These are phyloP conservation scores for Betula pendula DNA, from an alignment of 306 rosid genomes.

Conservation along the genomic window DNA sequence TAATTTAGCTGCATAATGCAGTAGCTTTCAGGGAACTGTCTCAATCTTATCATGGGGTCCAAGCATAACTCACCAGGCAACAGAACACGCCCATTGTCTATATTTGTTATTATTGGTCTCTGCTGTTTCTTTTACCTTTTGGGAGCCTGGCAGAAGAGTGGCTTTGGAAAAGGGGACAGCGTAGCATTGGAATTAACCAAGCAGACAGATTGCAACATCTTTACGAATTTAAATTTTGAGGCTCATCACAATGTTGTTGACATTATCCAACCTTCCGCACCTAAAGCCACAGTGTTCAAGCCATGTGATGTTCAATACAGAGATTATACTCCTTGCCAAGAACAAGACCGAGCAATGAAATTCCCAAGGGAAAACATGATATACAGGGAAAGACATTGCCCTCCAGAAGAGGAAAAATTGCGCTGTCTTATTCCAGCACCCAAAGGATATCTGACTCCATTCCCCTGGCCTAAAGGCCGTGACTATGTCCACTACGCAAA, in stretches of 20 bases:
- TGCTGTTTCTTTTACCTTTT: constrained; percentile 91
- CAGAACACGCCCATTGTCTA: constrained; percentile 63
- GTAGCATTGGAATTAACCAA: constrained; percentile 64
- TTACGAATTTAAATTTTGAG: constrained; percentile 72
- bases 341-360: constrained; percentile 92
- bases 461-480: constrained; percentile 97
- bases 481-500: constrained; percentile 88
- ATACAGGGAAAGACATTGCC: constrained; percentile 98
- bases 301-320: constrained; percentile 60
- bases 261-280: constrained; percentile 49
- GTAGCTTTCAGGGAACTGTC: constrained; percentile 34
- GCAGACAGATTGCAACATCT: constrained; percentile 59
- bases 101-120: constrained; percentile 73
- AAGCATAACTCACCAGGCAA: constrained; percentile 54
- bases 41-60: constrained; percentile 57
- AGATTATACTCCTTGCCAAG: constrained; percentile 98
- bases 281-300: constrained; percentile 65
- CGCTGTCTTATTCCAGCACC: constrained; percentile 95
- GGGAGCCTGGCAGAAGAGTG: constrained; percentile 96
- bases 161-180: constrained; percentile 79
- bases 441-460: constrained; percentile 74
- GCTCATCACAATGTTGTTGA: constrained; percentile 65
- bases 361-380: constrained; percentile 96
- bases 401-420: constrained; percentile 73
- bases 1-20: constrained; percentile 15